Conservation (phyloP, 306 rosid species). For the Prunus padus region DNA sequence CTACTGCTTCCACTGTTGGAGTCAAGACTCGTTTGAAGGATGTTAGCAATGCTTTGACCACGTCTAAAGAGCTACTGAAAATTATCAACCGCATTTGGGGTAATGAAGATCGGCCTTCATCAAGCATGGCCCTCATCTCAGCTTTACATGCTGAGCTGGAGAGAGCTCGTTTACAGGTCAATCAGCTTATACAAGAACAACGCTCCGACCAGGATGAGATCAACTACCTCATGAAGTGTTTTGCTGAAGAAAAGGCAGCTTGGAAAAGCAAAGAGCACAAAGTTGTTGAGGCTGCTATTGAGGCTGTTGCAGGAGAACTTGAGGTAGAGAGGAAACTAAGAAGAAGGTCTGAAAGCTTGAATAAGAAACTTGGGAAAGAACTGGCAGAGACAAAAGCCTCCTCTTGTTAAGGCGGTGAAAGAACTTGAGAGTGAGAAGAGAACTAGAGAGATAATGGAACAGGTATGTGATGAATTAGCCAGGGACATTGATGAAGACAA, state of each 20-base stretch:
- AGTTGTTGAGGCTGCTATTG: constrained; percentile 94
- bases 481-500: constrained; percentile 69
- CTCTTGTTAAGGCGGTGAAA: constrained; percentile 75
- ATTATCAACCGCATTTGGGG: constrained; percentile 92
- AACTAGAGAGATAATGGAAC: constrained; percentile 86
- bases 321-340: constrained; percentile 87
- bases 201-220: constrained; percentile 76
- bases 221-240: constrained; percentile 77
- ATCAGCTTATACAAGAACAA: constrained; percentile 90
- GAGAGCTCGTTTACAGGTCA: constrained; percentile 87
- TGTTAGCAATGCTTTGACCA: constrained; percentile 81
- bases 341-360: constrained; percentile 83
- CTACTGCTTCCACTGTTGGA: constrained; percentile 56
- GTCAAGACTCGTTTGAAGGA: constrained; percentile 75
- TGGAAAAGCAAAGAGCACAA: constrained; percentile 88
- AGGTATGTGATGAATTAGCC: constrained; percentile 80
- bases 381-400: constrained; percentile 85
- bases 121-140: constrained; percentile 87
- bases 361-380: constrained; percentile 93
- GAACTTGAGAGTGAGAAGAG: constrained; percentile 93
- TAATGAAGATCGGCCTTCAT: constrained; percentile 81
- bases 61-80: constrained; percentile 90
- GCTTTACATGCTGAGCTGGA: constrained; percentile 94
- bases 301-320: constrained; percentile 85
- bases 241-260: constrained; percentile 90